A percentile compares a stretch with the other conserved stretches of the same genome.
Conservation (phyloP, 179 eudicot genomes). For the Amaranthus tricolor region DNA sequence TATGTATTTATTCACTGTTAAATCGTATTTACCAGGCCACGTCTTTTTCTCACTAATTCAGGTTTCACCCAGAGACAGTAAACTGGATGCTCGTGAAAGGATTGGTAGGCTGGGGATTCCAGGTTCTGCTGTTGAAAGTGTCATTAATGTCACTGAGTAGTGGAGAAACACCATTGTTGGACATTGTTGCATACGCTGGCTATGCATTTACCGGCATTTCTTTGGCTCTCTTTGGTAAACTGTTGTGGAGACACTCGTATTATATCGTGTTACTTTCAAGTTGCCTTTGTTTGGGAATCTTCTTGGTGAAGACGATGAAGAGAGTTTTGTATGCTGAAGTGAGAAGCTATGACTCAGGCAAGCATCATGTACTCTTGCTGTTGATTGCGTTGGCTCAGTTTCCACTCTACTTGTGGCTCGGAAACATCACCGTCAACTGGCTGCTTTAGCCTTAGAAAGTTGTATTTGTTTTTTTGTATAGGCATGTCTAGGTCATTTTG, state of each 20-base stretch:
- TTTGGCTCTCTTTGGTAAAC: conserved; percentile 35
- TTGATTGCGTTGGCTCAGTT: conserved; percentile 44
- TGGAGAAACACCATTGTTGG: conserved; percentile 40
- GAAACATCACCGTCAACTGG: conserved; percentile 46
- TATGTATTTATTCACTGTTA: background rate
- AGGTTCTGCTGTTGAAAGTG: conserved; percentile 34
- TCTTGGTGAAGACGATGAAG: conserved; percentile 55
- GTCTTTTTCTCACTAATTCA: background rate
- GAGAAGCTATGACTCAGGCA: conserved; percentile 45
- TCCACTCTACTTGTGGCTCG: conserved; percentile 54
- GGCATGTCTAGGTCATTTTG: background rate
- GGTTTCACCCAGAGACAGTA: conserved; percentile 43
- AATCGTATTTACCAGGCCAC: background rate
- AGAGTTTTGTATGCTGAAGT: conserved; percentile 48
- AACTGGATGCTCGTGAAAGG: conserved; percentile 41
- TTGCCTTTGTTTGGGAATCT: conserved; percentile 46
- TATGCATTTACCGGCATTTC: conserved; percentile 43
- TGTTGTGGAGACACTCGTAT: conserved; percentile 38
- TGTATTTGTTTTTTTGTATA: conserved; percentile 16
- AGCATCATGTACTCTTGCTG: conserved; percentile 45
- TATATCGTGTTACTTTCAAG: conserved; percentile 34
- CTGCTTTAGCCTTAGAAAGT: conserved; percentile 24
- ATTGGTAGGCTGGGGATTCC: conserved; percentile 42
- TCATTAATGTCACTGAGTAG: conserved; percentile 32
- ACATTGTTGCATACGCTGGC: conserved; percentile 48